Evolutionary conservation across 805 yeast species (phyloP), one percentile per base, ranked within the genome.

Genomic region (Saccharomycopsis selenospora): DNA sequence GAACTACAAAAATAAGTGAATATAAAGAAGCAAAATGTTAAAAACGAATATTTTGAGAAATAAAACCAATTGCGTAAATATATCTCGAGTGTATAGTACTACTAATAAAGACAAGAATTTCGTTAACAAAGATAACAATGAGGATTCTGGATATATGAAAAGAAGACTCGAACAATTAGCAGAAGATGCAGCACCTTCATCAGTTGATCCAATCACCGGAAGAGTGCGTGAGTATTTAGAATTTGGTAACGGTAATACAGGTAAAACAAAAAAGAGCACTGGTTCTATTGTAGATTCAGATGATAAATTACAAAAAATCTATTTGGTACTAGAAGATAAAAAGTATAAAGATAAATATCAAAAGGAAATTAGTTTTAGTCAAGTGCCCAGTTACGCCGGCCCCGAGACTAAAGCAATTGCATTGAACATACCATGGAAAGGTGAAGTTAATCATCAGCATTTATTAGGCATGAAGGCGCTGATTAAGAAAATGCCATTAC

Each of bases 361-460:
- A 47, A 58, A 58, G 10, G 67, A 67, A 7, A 63, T 77, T 4
- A 71, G 71, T 4, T 58, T 63, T 3, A 56, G 72, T 4, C 69
- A 66, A 42, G 50, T 77, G 14, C 80, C 82, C 0, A 40, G 51
- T 0, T 66, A 65, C 54, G 77, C 77, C 0, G 66, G 68, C 14
- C 70, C 69, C 45, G 73, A 69, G 10, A 55, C 72, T 1, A 61
- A 65, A 42, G 79, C 75, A 1, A 61, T 71, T 7, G 87, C 87
- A 2, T 57, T 65, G 49, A 56, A 76, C 0, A 54, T 52, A 22
- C 82, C 82, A 0, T 82, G 89, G 89, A 66, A 65, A 0, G 89
- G 89, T 0, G 59, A 65, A 3, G 62, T 76, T 8, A 18, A 20
- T 11, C 42, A 14, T 4, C 13, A 23, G 18, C 13, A 20, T 8